Conservation (phyloP, 2,329 filamentous ascomycete species). For the Sclerotinia minor region DNA sequence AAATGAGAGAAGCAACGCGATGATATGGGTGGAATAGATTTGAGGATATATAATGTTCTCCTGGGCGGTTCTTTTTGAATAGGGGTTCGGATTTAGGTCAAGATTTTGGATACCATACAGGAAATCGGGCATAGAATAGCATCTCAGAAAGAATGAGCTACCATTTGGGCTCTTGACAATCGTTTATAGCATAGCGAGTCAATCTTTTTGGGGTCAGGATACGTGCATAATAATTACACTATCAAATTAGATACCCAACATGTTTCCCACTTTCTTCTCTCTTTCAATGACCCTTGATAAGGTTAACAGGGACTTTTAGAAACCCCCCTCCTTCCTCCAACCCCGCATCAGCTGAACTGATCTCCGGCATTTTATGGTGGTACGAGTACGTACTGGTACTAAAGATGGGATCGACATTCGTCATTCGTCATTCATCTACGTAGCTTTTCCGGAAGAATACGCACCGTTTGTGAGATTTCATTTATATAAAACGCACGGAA, state of each 20-base stretch:
- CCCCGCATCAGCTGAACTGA: neutral
- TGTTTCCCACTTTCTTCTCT: no score
- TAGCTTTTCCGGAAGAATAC: no score
- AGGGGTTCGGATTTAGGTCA: neutral
- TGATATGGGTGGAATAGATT: neutral
- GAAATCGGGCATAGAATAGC: conserved; percentile 7
- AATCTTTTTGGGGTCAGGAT: neutral
- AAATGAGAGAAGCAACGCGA: conserved; percentile 14
- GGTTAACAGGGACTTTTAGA: no score
- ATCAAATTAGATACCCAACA: neutral
- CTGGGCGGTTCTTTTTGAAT: neutral
- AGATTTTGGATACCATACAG: conserved; percentile 3
- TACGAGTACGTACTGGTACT: no score
- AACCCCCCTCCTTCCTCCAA: neutral
- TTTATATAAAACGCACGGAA: no score
- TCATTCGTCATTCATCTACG: neutral
- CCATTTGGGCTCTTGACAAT: conserved; percentile 5
- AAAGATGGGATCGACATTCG: neutral
- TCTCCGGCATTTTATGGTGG: neutral
- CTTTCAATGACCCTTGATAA: no score
- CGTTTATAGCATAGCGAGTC: conserved; percentile 13
- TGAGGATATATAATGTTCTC: neutral
- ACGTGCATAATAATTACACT: neutral
- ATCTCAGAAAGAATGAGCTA: conserved; percentile 12
- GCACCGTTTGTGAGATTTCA: no score